Conservation (phyloP, 805 yeast genomes). For the Wickerhamiella dianesei region DNA sequence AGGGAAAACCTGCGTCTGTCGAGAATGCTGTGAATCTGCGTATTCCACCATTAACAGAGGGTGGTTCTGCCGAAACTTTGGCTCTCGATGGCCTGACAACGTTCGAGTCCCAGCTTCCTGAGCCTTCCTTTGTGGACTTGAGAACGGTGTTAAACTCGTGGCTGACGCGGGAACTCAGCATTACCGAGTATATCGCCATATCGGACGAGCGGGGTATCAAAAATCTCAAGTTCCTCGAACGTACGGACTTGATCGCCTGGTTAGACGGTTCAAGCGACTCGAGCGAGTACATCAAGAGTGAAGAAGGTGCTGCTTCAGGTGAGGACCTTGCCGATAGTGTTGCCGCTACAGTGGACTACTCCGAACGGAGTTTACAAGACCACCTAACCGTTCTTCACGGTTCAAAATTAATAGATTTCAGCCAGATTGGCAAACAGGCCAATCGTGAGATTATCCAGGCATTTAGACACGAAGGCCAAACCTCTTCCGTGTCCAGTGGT, state of each 20-base stretch:
- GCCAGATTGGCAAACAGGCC: constrained; percentile 26
- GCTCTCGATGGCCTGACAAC: constrained; percentile 9
- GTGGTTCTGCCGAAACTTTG: not conserved
- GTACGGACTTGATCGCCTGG: constrained; percentile 76
- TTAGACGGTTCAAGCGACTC: constrained; percentile 52
- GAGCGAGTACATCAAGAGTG: constrained; percentile 37
- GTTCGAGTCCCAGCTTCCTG: constrained; percentile 10
- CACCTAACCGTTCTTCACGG: constrained; percentile 32
- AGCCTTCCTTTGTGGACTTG: constrained; percentile 8
- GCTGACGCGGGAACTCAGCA: constrained; percentile 55
- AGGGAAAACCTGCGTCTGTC: constrained; percentile 1
- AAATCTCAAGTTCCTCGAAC: constrained; percentile 69
- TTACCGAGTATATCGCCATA: constrained; percentile 67
- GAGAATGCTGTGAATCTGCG: not conserved
- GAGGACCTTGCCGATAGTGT: not conserved
- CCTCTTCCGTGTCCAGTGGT: not conserved
- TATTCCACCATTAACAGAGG: not conserved
- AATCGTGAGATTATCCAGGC: constrained; percentile 20
- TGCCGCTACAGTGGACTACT: constrained; percentile 4
- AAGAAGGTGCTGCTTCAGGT: constrained; percentile 4
- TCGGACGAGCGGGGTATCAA: constrained; percentile 52
- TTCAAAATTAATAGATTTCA: constrained; percentile 24
- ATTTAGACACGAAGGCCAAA: constrained; percentile 8
- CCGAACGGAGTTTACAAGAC: constrained; percentile 24
- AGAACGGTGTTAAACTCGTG: constrained; percentile 37